These are phyloP conservation scores for Henckelia pumila DNA, from an alignment of 257 asterid genomes.

Conservation along the genomic window DNA sequence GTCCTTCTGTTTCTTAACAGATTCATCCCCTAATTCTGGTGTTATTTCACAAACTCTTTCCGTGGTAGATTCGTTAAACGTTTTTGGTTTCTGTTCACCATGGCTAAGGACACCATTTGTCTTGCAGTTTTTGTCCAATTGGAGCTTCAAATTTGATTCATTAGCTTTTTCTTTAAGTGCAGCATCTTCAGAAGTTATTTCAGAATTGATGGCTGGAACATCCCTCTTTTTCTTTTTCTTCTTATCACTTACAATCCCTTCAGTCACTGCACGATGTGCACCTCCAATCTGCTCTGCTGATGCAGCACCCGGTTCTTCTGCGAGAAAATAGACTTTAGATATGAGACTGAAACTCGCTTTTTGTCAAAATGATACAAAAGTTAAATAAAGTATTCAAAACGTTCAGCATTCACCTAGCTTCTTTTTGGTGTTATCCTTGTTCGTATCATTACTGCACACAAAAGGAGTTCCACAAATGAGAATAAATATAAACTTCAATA, in stretches of 20 bases:
- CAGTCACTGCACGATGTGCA: background rate
- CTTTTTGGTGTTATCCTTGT: conserved; percentile 24
- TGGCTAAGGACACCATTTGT: background rate
- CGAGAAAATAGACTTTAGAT: conserved; percentile 3
- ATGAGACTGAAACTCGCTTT: background rate
- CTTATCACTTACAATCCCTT: background rate
- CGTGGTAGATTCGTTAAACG: background rate
- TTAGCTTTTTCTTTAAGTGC: background rate
- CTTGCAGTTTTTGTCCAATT: background rate
- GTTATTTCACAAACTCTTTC: background rate
- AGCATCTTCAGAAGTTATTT: background rate
- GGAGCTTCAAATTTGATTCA: background rate
- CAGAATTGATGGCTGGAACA: background rate
- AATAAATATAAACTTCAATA: conserved; percentile 13
- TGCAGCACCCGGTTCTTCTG: conserved; percentile 28
- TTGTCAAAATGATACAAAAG: background rate
- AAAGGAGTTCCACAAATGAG: conserved; percentile 34
- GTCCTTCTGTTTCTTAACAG: background rate
- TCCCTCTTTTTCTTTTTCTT: background rate
- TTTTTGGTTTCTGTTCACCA: background rate
- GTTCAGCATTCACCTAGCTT: conserved; percentile 41
- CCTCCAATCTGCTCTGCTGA: conserved; percentile 22
- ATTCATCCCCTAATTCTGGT: background rate
- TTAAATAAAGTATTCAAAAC: background rate
- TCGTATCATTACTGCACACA: conserved; percentile 43